Evolutionary conservation across 441 rosid genomes (phyloP).

Genomic region (Omphalea diandra): DNA sequence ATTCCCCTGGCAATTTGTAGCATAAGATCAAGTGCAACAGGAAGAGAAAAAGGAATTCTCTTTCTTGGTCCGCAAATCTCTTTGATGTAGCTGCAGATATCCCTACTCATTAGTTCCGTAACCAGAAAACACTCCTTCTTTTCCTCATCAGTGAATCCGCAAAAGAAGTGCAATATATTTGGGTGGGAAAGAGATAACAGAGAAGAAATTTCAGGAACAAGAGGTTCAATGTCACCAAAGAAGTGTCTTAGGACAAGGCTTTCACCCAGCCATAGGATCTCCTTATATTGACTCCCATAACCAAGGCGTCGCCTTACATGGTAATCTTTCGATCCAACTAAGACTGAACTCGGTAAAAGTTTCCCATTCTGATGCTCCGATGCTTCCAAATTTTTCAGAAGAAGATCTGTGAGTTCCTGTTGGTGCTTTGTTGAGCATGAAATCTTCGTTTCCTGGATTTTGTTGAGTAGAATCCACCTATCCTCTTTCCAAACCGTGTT

Average conservation of each 20-base stretch:
- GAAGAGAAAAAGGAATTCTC: slow-evolving; percentile 60
- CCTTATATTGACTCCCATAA: slow-evolving; percentile 75
- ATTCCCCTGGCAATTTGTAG: slow-evolving; percentile 91
- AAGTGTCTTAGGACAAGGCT: slow-evolving; percentile 65
- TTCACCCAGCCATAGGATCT: slow-evolving; percentile 85
- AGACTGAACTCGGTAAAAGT: slow-evolving; percentile 60
- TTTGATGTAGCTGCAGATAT: slow-evolving; percentile 63
- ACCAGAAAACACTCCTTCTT: slow-evolving; percentile 74
- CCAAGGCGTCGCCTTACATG: slow-evolving; percentile 71
- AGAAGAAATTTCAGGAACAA: slow-evolving; percentile 54
- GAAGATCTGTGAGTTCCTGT: slow-evolving; percentile 51
- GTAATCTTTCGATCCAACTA: slow-evolving; percentile 71
- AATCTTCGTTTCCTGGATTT: slow-evolving; percentile 50
- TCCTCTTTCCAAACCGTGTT: slow-evolving; percentile 78
- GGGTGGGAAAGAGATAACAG: slow-evolving; percentile 76
- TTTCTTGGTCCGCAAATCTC: slow-evolving; percentile 74
- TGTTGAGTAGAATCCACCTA: slow-evolving; percentile 72
- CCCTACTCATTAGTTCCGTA: slow-evolving; percentile 77
- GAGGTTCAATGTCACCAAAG: slow-evolving; percentile 53
- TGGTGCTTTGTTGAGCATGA: slow-evolving; percentile 52
- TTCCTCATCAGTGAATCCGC: slow-evolving; percentile 83
- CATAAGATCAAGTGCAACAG: slow-evolving; percentile 77
- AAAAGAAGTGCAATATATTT: slow-evolving; percentile 56
- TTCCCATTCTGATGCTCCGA: slow-evolving; percentile 41
- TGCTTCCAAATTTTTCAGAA: slow-evolving; percentile 55